Percentiles rank a stretch among this genome's conserved stretches.
Conservation (phyloP, 2,329 filamentous ascomycete species). For the Penicillium expansum region DNA sequence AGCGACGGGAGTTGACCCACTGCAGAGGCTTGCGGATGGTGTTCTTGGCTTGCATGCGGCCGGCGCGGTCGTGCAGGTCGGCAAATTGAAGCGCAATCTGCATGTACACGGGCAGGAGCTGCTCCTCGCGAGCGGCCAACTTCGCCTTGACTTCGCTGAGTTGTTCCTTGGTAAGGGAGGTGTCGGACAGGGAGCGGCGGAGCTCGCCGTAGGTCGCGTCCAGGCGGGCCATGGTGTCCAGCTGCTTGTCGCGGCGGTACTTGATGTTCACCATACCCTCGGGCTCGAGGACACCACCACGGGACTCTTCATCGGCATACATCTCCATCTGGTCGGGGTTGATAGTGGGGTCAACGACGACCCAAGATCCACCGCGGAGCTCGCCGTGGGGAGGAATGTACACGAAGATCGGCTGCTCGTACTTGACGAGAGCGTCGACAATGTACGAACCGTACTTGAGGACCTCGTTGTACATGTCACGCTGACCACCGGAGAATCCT, state of each 20-base stretch:
- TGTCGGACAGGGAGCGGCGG: conserved; percentile 71
- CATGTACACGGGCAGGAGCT: conserved; percentile 85
- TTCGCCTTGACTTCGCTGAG: conserved; percentile 75
- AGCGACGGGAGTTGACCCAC: conserved; percentile 87
- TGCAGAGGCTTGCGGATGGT: conserved; percentile 79
- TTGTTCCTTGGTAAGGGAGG: conserved; percentile 68
- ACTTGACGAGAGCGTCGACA: conserved; percentile 96
- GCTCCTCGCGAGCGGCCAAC: conserved; percentile 81
- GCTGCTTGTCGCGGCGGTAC: conserved; percentile 94
- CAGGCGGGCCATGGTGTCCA: conserved; percentile 93
- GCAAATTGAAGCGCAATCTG: conserved; percentile 97
- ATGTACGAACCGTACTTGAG: conserved; percentile 99
- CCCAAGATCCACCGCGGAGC: conserved; percentile 98
- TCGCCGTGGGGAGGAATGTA: conserved; percentile 98
- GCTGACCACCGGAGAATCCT: conserved; percentile 99
- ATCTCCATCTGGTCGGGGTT: conserved; percentile 97
- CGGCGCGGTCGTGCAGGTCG: conserved; percentile 93
- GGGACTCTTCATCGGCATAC: conserved; percentile 94
- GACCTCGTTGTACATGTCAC: conserved; percentile 99
- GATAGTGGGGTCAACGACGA: conserved; percentile 97
- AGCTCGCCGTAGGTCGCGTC: conserved; percentile 80
- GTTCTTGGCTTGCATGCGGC: conserved; percentile 97
- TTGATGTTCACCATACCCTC: conserved; percentile 99
- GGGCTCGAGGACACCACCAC: conserved; percentile 94
- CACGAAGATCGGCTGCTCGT: conserved; percentile 96